Percentiles rank a stretch among this genome's conserved stretches.
Evolutionary conservation across 2,329 filamentous ascomycete genomes (phyloP).

Genomic region (Aspergillus melleus): DNA sequence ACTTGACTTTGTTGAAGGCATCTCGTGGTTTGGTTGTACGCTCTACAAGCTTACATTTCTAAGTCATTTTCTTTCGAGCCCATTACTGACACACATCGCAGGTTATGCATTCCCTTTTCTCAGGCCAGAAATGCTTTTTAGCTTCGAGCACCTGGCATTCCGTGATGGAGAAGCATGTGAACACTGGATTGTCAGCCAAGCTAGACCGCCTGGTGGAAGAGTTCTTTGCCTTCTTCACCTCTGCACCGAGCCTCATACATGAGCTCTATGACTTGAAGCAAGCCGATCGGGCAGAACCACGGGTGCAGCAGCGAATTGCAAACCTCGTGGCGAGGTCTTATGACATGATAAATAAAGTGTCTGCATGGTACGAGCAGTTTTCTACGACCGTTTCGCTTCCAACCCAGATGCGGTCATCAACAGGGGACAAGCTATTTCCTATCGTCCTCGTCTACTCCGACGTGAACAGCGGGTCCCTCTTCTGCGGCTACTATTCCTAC

Average conservation of each 20-base stretch:
- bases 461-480: slow-evolving; percentile 23
- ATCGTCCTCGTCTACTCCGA: slow-evolving; percentile 23
- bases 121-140: slow-evolving; percentile 27
- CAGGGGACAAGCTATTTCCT: slow-evolving; percentile 21
- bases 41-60: background rate
- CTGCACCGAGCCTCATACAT: slow-evolving; percentile 28
- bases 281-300: slow-evolving; percentile 12
- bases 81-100: slow-evolving; percentile 10
- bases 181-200: slow-evolving; percentile 9
- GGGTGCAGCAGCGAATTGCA: slow-evolving; percentile 14
- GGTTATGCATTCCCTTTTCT: slow-evolving; percentile 34
- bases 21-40: slow-evolving; percentile 29
- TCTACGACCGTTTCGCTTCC: slow-evolving; percentile 18
- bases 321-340: slow-evolving; percentile 18
- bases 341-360: slow-evolving; percentile 21
- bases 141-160: slow-evolving; percentile 26
- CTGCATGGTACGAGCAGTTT: slow-evolving; percentile 24
- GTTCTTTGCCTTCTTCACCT: slow-evolving; percentile 29
- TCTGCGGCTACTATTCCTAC: slow-evolving; percentile 28
- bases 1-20: slow-evolving; percentile 25
- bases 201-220: slow-evolving; percentile 25
- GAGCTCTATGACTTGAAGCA: slow-evolving; percentile 23
- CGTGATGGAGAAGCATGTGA: slow-evolving; percentile 25
- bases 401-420: slow-evolving; percentile 19
- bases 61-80: background rate